A percentile compares a stretch with the other conserved stretches of the same genome.
Evolutionary conservation across 2,329 filamentous ascomycete species (phyloP).

Genomic region (Calonectria pseudoreteaudii): DNA sequence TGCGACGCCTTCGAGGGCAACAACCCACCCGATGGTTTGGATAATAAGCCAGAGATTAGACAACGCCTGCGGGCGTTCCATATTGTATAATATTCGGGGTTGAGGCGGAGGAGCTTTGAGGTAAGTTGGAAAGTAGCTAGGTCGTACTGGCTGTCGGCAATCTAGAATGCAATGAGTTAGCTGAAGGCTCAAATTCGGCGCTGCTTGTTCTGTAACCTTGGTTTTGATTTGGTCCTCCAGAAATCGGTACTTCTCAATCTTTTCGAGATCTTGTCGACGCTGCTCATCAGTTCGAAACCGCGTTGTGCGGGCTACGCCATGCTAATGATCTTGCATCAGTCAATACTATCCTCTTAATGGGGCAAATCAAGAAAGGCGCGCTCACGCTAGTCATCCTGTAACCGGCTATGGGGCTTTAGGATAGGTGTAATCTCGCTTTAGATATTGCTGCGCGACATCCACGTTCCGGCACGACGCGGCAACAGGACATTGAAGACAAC

Average conservation of each 20-base stretch:
- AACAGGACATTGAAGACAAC: slow-evolving; percentile 9
- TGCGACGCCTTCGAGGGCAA: slow-evolving; percentile 66
- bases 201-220: slow-evolving; percentile 61
- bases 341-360: slow-evolving; percentile 20
- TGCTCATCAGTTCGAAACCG: slow-evolving; percentile 75
- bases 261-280: slow-evolving; percentile 76
- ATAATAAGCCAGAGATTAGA: slow-evolving; percentile 70
- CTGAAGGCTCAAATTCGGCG: neutral
- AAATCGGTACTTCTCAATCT: slow-evolving; percentile 80
- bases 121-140: slow-evolving; percentile 73
- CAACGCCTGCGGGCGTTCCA: slow-evolving; percentile 88
- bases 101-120: slow-evolving; percentile 78
- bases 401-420: neutral
- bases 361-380: neutral
- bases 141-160: slow-evolving; percentile 60
- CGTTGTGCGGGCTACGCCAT: slow-evolving; percentile 82
- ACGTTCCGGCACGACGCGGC: neutral
- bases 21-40: slow-evolving; percentile 62
- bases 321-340: slow-evolving; percentile 63
- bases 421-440: slow-evolving; percentile 8
- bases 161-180: slow-evolving; percentile 40
- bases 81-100: slow-evolving; percentile 91
- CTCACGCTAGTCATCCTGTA: slow-evolving; percentile 42
- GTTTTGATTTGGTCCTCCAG: slow-evolving; percentile 76
- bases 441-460: neutral